Conservation (phyloP, 2,329 filamentous ascomycete species). For the Fusarium odoratissimum region DNA sequence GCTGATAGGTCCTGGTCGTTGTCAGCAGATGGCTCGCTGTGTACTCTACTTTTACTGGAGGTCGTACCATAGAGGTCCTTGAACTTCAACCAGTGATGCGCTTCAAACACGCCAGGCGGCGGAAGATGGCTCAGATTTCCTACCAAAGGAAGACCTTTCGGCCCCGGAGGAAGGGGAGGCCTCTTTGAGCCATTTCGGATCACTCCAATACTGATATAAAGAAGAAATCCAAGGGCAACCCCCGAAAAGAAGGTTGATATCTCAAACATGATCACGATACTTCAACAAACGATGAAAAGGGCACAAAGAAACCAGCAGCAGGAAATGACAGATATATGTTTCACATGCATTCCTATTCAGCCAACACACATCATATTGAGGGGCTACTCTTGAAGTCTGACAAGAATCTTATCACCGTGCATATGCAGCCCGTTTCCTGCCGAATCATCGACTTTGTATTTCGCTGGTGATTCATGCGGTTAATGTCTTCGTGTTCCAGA, state of each 20-base stretch:
- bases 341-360: background rate
- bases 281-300: too few species aligned
- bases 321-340: rapidly evolving
- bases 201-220: background rate
- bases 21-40: background rate
- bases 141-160: conserved; percentile 26
- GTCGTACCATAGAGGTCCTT: conserved; percentile 26
- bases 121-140: conserved; percentile 34
- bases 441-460: background rate
- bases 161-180: conserved; percentile 25
- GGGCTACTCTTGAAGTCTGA: background rate
- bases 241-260: background rate
- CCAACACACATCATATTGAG: background rate
- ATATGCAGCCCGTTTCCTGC: background rate
- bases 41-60: rapidly evolving
- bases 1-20: conserved; percentile 23
- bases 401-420: background rate
- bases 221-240: background rate
- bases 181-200: background rate
- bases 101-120: conserved; percentile 5
- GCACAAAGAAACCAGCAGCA: rapidly evolving
- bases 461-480: background rate
- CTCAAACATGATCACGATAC: background rate
- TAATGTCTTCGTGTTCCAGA: rapidly evolving
- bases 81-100: conserved; percentile 36